Percentiles rank a stretch among this genome's conserved stretches.
These are phyloP conservation scores for Phymatotrichopsis omnivora DNA, from an alignment of 2,329 filamentous ascomycete species.

Conservation along the genomic window DNA sequence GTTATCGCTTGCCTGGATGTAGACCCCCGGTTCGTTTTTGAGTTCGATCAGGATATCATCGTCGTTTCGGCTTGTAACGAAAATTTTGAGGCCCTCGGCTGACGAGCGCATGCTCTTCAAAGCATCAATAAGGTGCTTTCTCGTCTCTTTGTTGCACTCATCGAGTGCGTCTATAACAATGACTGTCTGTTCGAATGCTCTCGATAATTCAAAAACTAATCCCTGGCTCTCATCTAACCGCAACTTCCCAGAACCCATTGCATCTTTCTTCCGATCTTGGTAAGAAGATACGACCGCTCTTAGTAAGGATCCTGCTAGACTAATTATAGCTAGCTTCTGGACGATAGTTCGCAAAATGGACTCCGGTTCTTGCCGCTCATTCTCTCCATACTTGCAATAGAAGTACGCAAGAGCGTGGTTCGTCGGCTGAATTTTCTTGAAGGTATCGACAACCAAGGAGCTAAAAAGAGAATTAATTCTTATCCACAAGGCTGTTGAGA, in stretches of 20 bases:
- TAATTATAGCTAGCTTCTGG: slow-evolving; percentile 23
- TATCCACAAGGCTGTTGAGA: too few relatives aligned
- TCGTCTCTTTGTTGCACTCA: slow-evolving; percentile 7
- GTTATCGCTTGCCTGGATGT: slow-evolving; percentile 12
- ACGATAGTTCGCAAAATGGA: slow-evolving; percentile 32
- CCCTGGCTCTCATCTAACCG: slow-evolving; percentile 1
- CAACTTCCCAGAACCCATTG: not conserved
- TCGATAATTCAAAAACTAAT: slow-evolving; percentile 4
- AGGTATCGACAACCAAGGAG: slow-evolving; percentile 5
- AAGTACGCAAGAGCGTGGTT: slow-evolving; percentile 33
- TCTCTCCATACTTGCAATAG: slow-evolving; percentile 33
- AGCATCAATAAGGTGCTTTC: slow-evolving; percentile 2
- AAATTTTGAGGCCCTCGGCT: slow-evolving; percentile 14
- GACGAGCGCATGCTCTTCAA: slow-evolving; percentile 4
- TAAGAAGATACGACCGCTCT: slow-evolving; percentile 16
- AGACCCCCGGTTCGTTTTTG: slow-evolving; percentile 8
- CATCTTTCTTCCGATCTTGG: slow-evolving; percentile 3
- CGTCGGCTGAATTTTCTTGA: slow-evolving; percentile 23
- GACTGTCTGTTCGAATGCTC: slow-evolving; percentile 8
- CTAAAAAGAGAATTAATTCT: too few relatives aligned
- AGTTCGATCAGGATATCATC: slow-evolving; percentile 11
- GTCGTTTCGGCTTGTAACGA: slow-evolving; percentile 18
- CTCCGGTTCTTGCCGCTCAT: slow-evolving; percentile 27
- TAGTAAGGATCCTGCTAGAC: slow-evolving; percentile 4
- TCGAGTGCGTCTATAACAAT: slow-evolving; percentile 21